These are phyloP conservation scores for Corymbia citriodora DNA, from an alignment of 441 rosid genomes.

Conservation along the genomic window DNA sequence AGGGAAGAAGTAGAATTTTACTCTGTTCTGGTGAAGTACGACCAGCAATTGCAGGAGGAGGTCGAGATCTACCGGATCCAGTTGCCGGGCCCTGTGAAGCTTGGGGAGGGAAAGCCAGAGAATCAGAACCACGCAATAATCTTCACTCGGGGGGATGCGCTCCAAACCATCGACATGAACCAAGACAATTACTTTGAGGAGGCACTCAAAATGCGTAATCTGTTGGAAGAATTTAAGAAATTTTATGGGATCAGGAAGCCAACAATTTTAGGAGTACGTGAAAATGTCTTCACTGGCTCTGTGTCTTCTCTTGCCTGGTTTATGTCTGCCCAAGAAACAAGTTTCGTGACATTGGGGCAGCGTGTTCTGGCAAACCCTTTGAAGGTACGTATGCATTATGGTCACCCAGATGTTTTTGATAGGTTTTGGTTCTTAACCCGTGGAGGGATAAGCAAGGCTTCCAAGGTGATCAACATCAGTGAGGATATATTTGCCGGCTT, in stretches of 20 bases:
- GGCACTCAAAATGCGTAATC: constrained; percentile 17
- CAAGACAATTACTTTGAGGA: constrained; percentile 19
- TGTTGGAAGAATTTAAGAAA: constrained; percentile 7
- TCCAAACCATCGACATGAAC: constrained; percentile 19
- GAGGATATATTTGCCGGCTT: constrained; percentile 21
- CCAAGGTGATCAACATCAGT: constrained; percentile 12
- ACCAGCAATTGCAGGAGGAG: constrained; percentile 4
- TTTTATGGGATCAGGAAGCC: constrained; percentile 14
- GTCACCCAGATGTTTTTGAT: constrained; percentile 15
- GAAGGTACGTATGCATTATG: constrained; percentile 17
- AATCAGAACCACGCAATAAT: constrained; percentile 20
- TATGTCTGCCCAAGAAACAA: constrained; percentile 15
- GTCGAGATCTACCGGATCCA: constrained; percentile 12
- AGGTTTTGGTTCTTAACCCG: constrained; percentile 17
- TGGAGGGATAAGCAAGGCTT: constrained; percentile 16
- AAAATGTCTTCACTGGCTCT: constrained; percentile 6
- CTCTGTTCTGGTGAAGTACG: constrained; percentile 9
- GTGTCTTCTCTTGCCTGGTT: constrained; percentile 17
- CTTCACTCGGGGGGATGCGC: constrained; percentile 17
- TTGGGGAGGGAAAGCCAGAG: constrained; percentile 14
- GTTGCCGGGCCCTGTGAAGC: constrained; percentile 6
- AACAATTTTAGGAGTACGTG: constrained; percentile 11
- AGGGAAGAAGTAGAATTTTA: constrained; percentile 4
- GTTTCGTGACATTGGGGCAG: constrained; percentile 11
- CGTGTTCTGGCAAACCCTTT: constrained; percentile 14